A percentile compares a stretch with the other conserved stretches of the same genome.
Conservation (phyloP, 345 rosid species). For the Melaleuca quinquenervia region DNA sequence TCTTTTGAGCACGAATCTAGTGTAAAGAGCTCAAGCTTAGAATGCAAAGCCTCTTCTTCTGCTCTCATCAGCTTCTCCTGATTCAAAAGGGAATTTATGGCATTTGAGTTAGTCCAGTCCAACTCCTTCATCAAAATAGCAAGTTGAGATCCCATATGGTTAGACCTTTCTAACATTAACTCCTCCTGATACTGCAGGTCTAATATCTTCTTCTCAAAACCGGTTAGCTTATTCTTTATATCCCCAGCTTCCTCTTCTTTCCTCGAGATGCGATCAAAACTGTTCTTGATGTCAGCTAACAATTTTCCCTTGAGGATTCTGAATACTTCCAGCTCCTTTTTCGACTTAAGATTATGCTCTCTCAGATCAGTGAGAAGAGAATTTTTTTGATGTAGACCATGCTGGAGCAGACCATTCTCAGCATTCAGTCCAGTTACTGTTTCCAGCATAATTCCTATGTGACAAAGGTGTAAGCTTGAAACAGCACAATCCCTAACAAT, state of each 20-base stretch:
- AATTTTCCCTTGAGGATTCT: constrained; percentile 69
- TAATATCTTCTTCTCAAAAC: constrained; percentile 57
- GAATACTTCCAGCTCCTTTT: constrained; percentile 72
- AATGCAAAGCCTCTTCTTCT: constrained; percentile 2
- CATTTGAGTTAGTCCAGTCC: constrained; percentile 40
- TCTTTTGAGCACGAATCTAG: constrained; percentile 48
- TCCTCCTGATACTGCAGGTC: constrained; percentile 78
- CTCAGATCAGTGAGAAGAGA: constrained; percentile 57
- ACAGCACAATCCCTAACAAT: constrained; percentile 81
- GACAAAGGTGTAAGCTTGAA: constrained; percentile 82
- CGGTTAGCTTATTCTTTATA: constrained; percentile 42
- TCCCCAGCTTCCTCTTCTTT: constrained; percentile 73
- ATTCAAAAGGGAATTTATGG: constrained; percentile 37
- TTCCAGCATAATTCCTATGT: constrained; percentile 84
- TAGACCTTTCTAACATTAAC: constrained; percentile 77
- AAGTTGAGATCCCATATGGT: constrained; percentile 73
- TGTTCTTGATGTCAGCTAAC: constrained; percentile 69
- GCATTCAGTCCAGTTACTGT: constrained; percentile 67
- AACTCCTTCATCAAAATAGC: constrained; percentile 64
- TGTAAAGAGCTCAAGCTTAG: constrained; percentile 41
- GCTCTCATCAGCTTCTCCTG: constrained; percentile 33
- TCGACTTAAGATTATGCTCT: constrained; percentile 61
- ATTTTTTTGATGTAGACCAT: constrained; percentile 60
- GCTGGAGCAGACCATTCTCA: constrained; percentile 83
- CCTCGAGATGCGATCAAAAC: constrained; percentile 62